Base-by-base conservation (phyloP, 2,329 filamentous ascomycete species). In the Diaporthe vexans region DNA sequence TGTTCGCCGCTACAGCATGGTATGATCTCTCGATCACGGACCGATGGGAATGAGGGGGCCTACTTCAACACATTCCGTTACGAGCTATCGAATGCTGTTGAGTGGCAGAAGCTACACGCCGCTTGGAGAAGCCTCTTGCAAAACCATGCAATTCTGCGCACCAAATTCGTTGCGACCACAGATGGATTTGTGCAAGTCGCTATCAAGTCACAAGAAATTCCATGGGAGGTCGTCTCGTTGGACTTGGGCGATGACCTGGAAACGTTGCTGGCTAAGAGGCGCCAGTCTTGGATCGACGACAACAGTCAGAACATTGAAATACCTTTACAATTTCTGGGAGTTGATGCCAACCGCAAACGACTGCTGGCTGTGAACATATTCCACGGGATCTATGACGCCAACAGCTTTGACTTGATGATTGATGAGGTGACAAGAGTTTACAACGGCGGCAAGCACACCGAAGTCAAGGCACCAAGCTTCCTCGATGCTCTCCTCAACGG, bases 1-100 rank as follows among this genome's bases (percentile, higher is more conserved):
- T 98, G 95, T 80, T 97, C 95, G 0, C 90, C 95, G 0, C 85
- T 98, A 0, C 95, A 98, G 79, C 91, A 96, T 80, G 95, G 95
- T 0, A 96, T 98, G 85, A 91, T 98, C 67, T 93, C 93, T 8
- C 89, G 91, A 65, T 92, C 91, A 33, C 81, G 93, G 51, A 88
- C 83, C 0, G 80, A 90, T 13, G 90, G 85, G 24, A 83, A 87
- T 0, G 81, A 84, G 0, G 86, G 87, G 0, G 83, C 93, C 0
- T 98, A 98, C 80, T 97, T 96, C 81, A 95, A 95, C 73, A 86
- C 87, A 0, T 97, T 98, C 79, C 83, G 83, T 0, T 91, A 96
- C 57, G 78, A 84, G 0, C 82, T 97, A 0, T 73, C 81, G 0
- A 73, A 81, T 0, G 75, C 81, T 0, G 79, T 90, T 7, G 86